Conservation (phyloP, 1,139 yeast genomes). For the Yamadazyma diospyri region DNA sequence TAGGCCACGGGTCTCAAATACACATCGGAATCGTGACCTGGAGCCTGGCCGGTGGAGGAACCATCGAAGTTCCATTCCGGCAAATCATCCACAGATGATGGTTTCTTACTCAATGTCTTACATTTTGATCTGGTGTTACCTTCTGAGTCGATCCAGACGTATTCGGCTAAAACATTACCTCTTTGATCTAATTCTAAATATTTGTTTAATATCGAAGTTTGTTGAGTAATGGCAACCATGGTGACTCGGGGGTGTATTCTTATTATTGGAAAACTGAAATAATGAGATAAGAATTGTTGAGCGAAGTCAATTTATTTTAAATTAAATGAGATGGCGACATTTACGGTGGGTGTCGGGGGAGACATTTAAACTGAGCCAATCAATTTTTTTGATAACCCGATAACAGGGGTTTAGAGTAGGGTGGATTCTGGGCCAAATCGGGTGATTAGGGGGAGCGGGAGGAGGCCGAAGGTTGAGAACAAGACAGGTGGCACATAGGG, state of each 20-base stretch:
- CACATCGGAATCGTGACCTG: slow-evolving; percentile 95
- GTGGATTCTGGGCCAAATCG: not conserved
- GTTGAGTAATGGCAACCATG: slow-evolving; percentile 55
- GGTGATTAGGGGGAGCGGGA: too few relatives aligned
- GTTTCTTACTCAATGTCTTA: slow-evolving; percentile 71
- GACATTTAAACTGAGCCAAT: slow-evolving; percentile 1
- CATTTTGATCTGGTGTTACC: slow-evolving; percentile 94
- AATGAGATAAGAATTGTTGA: not conserved
- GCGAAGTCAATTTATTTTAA: slow-evolving; percentile 6
- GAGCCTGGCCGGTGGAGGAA: slow-evolving; percentile 97
- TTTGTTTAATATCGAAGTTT: slow-evolving; percentile 74
- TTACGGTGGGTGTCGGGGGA: not conserved
- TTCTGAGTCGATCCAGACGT: slow-evolving; percentile 95
- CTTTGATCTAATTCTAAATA: slow-evolving; percentile 81
- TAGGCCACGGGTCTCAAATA: slow-evolving; percentile 91
- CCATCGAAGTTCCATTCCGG: slow-evolving; percentile 99
- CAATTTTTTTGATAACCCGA: not conserved
- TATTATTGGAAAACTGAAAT: not conserved
- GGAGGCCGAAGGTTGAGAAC: too few relatives aligned
- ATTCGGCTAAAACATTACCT: slow-evolving; percentile 89
- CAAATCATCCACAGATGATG: slow-evolving; percentile 74
- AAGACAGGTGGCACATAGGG: too few relatives aligned
- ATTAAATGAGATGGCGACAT: not conserved
- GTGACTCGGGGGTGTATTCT: too few relatives aligned
- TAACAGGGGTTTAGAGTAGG: not conserved